phyloP scores from a whole-genome alignment of 192 early-diverging fungal species.

The Backusella tuberculispora region DNA sequence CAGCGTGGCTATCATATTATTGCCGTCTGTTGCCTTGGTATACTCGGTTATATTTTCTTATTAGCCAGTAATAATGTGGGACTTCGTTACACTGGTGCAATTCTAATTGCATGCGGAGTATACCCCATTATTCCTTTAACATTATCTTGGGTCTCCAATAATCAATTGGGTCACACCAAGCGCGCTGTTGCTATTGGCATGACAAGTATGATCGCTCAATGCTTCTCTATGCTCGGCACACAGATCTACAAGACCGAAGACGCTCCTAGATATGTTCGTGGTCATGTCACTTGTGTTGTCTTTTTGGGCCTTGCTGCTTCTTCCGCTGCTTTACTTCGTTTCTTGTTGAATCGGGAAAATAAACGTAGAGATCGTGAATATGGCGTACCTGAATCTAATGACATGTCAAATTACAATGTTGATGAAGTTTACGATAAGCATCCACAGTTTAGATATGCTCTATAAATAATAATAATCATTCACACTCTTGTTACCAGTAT shows the following conservation, averaged over 20 bases:
- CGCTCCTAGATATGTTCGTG: conserved; percentile 53
- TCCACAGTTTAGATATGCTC: conserved; percentile 5
- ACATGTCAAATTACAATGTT: not conserved
- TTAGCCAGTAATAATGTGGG: conserved; percentile 39
- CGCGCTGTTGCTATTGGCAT: conserved; percentile 58
- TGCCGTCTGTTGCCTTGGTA: conserved; percentile 30
- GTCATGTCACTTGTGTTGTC: conserved; percentile 43
- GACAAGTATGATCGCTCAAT: conserved; percentile 56
- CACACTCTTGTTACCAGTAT: too few species aligned
- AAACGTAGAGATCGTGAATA: conserved; percentile 24
- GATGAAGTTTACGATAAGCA: conserved; percentile 14
- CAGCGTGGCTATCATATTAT: conserved; percentile 49
- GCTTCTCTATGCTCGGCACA: conserved; percentile 57
- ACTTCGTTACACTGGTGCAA: conserved; percentile 27
- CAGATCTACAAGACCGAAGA: conserved; percentile 60
- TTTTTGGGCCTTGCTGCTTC: conserved; percentile 25
- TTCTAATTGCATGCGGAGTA: conserved; percentile 46
- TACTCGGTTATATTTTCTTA: conserved; percentile 53
- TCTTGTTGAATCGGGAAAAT: conserved; percentile 42
- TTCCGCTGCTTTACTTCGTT: conserved; percentile 27
- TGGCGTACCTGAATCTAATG: conserved; percentile 15
- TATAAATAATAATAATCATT: not conserved
- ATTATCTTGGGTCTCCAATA: conserved; percentile 61
- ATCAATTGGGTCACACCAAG: conserved; percentile 62
- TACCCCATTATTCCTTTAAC: conserved; percentile 50